Evolutionary conservation across 78 protist genomes (phyloP), one percentile per base, ranked within the genome.

Genomic region (Bodo saltans): DNA sequence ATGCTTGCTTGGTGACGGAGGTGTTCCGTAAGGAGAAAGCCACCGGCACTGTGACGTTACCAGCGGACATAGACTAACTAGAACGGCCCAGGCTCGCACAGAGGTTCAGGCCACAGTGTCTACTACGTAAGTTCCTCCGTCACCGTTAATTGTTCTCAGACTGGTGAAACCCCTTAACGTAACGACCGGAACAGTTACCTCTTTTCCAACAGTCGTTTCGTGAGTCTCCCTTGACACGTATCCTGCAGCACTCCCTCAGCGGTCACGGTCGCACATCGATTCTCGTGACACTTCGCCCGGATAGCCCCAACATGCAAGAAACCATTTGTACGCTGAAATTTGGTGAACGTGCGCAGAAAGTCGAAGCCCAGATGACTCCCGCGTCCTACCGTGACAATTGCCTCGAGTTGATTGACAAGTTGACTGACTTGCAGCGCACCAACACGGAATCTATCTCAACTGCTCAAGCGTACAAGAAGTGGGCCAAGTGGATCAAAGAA

Each of bases 1-100:
- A 91, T 74, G 75, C 91, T 23, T 89, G 88, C 34, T 35, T 91
- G 68, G 67, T 40, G 41, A 60, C 69, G 26, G 29, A 12, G 25
- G 81, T 76, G 38, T 1, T 2, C 26, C n/a, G 69, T 30, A 21
- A 1, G 26, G 4, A 11, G 32, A 21, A 76, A 4, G 67, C 29
- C 34, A 28, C 39, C 67, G 8, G 42, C 35, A 28, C 4, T 8
- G 4, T 3, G 33, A 12, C 52, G 37, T 11, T 33, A n/a, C n/a
- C n/a, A n/a, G n/a, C n/a, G n/a, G n/a, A n/a, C n/a, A n/a, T n/a
- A n/a, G n/a, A n/a, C n/a, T n/a, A n/a, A n/a, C n/a, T n/a, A n/a
- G n/a, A n/a, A n/a, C n/a, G n/a, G n/a, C n/a, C n/a, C n/a, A n/a
- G n/a, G n/a, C n/a, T n/a, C n/a, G n/a, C n/a, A n/a, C n/a, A n/a